Base-by-base conservation (phyloP, 441 rosid species). In the Daphne laureola region DNA sequence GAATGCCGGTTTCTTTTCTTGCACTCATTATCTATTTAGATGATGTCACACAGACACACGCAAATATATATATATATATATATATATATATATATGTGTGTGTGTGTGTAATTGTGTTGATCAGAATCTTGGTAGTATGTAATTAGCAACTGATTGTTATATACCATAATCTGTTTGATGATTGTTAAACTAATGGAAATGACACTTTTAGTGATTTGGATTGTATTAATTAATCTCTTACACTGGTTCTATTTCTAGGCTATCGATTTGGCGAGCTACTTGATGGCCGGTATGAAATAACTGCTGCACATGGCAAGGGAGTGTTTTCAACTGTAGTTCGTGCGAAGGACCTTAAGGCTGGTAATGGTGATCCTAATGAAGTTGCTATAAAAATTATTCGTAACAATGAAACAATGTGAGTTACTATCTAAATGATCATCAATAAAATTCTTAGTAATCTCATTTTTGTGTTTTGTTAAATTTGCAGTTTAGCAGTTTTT, bases 271-370 rank as follows among this genome's bases (percentile, higher is more conserved):
- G 99, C 58, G 99, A 94, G 77, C 57, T 77, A 61, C 85, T 94
- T 68, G 99, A 94, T 72, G 84, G 87, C 55, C 87, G 96, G 48
- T 94, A 90, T 76, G 98, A 87, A 77, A 85, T 94, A 53, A 74
- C 79, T 67, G 96, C 99, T 65, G 81, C 96, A 55, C 98, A 94
- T 74, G 99, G 99, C 18, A 90, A 90, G 77, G 98, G 98, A 55
- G 96, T 94, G 42, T 94, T 94, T 67, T 94, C 99, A 15, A 83
- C 87, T 16, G 99, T 94, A 25, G 95, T 94, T 47, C 96, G 96
- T 27, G 96, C 96, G 2, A 94, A 74, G 73, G 96, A 90, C 71
- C 69, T 88, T 50, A 87, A 86, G 67, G 88, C 78, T 69, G 81
- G 92, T 55, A 54, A 48, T 64, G 79, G 71, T 58, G 92, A 81